Percentiles rank a stretch among this genome's conserved stretches.
Conservation (phyloP, 257 asterid genomes). For the Gentiana straminea region DNA sequence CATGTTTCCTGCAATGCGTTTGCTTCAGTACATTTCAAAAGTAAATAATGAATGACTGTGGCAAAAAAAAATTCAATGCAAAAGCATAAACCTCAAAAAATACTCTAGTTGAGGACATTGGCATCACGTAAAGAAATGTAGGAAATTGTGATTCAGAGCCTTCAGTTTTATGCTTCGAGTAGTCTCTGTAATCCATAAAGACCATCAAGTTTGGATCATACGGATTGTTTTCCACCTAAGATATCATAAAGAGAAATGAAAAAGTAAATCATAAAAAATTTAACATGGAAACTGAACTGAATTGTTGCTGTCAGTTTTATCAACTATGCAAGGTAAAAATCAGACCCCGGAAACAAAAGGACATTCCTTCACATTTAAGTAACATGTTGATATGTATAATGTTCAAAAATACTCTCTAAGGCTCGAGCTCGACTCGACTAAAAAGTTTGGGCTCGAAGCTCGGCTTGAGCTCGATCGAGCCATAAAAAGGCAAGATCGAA, state of each 20-base stretch:
- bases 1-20: slow-evolving; percentile 72
- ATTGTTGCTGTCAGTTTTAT: background rate
- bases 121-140: slow-evolving; percentile 96
- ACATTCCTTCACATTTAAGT: background rate
- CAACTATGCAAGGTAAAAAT: background rate
- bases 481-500: too few species aligned
- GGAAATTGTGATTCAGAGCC: slow-evolving; percentile 66
- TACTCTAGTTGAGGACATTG: slow-evolving; percentile 75
- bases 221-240: slow-evolving; percentile 93
- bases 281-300: background rate
- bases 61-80: background rate
- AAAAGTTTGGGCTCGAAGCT: too few species aligned
- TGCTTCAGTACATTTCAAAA: background rate
- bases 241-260: slow-evolving; percentile 2
- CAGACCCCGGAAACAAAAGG: background rate
- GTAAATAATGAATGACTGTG: background rate
- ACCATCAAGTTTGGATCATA: slow-evolving; percentile 89
- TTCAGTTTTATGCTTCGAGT: slow-evolving; percentile 34
- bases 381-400: background rate
- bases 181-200: slow-evolving; percentile 97
- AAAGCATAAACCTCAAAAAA: slow-evolving; percentile 68
- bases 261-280: background rate
- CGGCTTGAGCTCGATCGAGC: too few species aligned
- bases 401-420: too few species aligned
- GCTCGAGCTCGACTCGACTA: too few species aligned